phyloP scores from a whole-genome alignment of 306 rosid species.

The Dalbergia oliveri region DNA sequence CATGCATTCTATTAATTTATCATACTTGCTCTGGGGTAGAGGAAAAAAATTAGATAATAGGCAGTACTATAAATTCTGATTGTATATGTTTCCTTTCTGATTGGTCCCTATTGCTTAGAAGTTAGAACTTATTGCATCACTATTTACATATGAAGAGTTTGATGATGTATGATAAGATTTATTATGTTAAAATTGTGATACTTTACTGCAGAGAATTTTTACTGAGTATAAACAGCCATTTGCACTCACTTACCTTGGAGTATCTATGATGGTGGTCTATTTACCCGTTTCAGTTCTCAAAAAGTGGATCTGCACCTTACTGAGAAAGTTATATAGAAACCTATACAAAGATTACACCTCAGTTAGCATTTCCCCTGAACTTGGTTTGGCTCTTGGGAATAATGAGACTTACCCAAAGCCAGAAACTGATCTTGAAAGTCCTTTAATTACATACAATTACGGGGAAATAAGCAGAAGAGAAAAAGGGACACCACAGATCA shows the following conservation, averaged over 20 bases:
- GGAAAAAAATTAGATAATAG: not conserved
- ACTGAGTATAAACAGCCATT: conserved; percentile 74
- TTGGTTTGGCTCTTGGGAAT: conserved; percentile 46
- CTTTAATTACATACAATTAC: conserved; percentile 48
- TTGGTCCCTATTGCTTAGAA: no score
- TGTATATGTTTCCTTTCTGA: no score
- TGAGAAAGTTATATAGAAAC: conserved; percentile 36
- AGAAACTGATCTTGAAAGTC: conserved; percentile 35
- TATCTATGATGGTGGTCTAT: conserved; percentile 68
- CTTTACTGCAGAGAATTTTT: conserved; percentile 74
- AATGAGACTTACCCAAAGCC: conserved; percentile 41
- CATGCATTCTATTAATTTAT: no score
- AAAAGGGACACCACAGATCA: conserved; percentile 55
- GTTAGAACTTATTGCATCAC: not conserved
- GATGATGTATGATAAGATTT: not conserved
- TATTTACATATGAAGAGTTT: not conserved
- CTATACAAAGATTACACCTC: conserved; percentile 25
- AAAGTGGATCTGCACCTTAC: conserved; percentile 57
- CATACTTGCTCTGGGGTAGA: not conserved
- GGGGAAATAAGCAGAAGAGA: conserved; percentile 56
- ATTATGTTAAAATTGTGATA: conserved; percentile 9
- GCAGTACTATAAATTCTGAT: not conserved
- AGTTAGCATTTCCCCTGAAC: conserved; percentile 40
- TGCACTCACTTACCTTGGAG: conserved; percentile 74
- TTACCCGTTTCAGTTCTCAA: conserved; percentile 65